These are phyloP conservation scores for Ehretia macrophylla DNA, from an alignment of 257 asterid genomes.

Conservation along the genomic window DNA sequence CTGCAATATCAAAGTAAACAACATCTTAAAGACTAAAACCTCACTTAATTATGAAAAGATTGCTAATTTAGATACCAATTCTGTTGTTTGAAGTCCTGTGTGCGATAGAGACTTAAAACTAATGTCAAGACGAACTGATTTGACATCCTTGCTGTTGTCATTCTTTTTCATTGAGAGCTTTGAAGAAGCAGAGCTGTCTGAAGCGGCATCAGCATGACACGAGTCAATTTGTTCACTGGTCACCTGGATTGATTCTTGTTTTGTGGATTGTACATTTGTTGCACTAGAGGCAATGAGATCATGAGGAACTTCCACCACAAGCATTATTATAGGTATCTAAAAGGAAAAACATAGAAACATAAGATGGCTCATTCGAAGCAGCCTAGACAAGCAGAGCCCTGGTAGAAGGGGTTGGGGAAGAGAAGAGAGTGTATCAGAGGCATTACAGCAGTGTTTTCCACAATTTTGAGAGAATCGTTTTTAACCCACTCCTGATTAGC, in stretches of 20 bases:
- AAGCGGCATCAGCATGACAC: slow-evolving; percentile 40
- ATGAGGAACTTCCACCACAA: slow-evolving; percentile 94
- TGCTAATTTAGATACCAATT: slow-evolving; percentile 52
- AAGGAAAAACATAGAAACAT: slow-evolving; percentile 14
- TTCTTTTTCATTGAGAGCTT: slow-evolving; percentile 37
- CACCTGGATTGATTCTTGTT: slow-evolving; percentile 42
- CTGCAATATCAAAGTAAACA: no score
- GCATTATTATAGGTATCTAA: slow-evolving; percentile 98
- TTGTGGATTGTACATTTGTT: slow-evolving; percentile 43
- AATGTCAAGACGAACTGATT: slow-evolving; percentile 88
- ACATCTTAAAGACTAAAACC: no score
- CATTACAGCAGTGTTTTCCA: slow-evolving; percentile 98
- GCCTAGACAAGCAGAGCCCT: slow-evolving; percentile 11
- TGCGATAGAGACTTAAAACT: slow-evolving; percentile 97
- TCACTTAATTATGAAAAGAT: background rate
- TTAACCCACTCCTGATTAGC: slow-evolving; percentile 99
- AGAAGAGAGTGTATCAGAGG: slow-evolving; percentile 14
- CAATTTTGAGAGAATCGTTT: slow-evolving; percentile 99
- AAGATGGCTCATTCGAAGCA: slow-evolving; percentile 1
- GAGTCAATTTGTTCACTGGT: slow-evolving; percentile 45
- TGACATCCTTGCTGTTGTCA: slow-evolving; percentile 46
- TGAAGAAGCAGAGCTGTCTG: slow-evolving; percentile 38
- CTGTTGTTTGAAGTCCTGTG: slow-evolving; percentile 97
- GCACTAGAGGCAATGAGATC: slow-evolving; percentile 57
- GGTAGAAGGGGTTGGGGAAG: slow-evolving; percentile 7